Conservation (phyloP, 176 grass and related monocot genomes). For the Carex myosuroides region DNA sequence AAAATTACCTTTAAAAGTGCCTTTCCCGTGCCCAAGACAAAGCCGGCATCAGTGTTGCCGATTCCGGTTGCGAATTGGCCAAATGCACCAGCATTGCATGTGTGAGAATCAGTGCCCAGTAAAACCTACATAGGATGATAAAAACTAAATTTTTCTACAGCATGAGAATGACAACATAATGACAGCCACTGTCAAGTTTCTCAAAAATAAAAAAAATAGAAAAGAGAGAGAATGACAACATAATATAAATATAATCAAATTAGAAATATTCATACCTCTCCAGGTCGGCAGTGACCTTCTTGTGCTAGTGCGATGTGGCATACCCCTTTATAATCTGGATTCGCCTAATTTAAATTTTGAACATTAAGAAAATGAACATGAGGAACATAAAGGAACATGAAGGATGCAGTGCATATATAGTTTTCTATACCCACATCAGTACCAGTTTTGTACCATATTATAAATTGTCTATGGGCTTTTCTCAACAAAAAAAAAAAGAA, state of each 20-base stretch:
- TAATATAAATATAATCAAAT: neutral
- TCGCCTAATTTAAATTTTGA: conserved; percentile 47
- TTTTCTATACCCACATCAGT: neutral
- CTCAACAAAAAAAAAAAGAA: neutral
- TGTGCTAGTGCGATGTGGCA: conserved; percentile 88
- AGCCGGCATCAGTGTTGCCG: conserved; percentile 88
- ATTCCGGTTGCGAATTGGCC: conserved; percentile 95
- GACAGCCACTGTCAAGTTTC: too few species aligned
- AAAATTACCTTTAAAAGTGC: conserved; percentile 68
- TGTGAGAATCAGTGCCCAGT: conserved; percentile 89
- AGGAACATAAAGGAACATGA: neutral
- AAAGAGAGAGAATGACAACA: neutral
- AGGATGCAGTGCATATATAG: neutral
- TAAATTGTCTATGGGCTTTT: neutral
- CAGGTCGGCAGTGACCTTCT: conserved; percentile 90
- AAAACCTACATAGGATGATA: conserved; percentile 52
- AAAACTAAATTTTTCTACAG: neutral
- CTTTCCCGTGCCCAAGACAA: conserved; percentile 90
- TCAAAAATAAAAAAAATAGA: too few species aligned
- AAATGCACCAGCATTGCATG: conserved; percentile 96
- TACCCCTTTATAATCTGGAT: conserved; percentile 94
- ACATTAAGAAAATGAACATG: neutral
- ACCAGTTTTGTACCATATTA: neutral
- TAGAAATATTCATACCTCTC: conserved; percentile 44
- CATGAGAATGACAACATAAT: neutral